These are phyloP conservation scores for Mycena capillaripes DNA, from an alignment of 768 basidiomycete species.

Conservation along the genomic window DNA sequence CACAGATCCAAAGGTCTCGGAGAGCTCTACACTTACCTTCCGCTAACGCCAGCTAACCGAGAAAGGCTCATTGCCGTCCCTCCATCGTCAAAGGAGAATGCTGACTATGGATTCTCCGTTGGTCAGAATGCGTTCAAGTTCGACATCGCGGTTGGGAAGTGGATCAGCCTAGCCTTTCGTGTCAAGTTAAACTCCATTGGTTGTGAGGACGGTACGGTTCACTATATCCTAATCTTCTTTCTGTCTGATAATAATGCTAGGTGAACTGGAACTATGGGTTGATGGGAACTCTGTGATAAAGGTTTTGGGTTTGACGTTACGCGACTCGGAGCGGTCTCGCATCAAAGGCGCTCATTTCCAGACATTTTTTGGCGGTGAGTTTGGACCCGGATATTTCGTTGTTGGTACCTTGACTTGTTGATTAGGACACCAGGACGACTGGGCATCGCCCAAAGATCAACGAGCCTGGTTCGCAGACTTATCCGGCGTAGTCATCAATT, in stretches of 20 bases:
- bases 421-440: conserved; percentile 66
- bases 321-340: conserved; percentile 55
- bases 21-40: conserved; percentile 81
- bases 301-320: conserved; percentile 63
- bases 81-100: conserved; percentile 62
- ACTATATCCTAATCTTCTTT: neutral
- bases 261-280: conserved; percentile 76
- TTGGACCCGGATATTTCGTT: neutral
- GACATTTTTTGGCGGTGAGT: conserved; percentile 61
- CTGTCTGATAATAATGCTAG: conserved; percentile 45
- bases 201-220: conserved; percentile 62
- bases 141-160: conserved; percentile 62
- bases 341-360: conserved; percentile 78
- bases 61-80: conserved; percentile 61
- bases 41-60: conserved; percentile 61
- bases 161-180: conserved; percentile 77
- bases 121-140: conserved; percentile 76
- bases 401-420: neutral
- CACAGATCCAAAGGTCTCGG: conserved; percentile 65
- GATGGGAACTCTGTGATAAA: conserved; percentile 71
- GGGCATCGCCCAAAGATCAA: conserved; percentile 75
- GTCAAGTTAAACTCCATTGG: conserved; percentile 78
- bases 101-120: conserved; percentile 75
- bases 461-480: conserved; percentile 72
- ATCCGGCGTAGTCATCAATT: conserved; percentile 55